phyloP scores from a whole-genome alignment of 495 filamentous ascomycete species.

The Massariosphaeria phaeospora region DNA sequence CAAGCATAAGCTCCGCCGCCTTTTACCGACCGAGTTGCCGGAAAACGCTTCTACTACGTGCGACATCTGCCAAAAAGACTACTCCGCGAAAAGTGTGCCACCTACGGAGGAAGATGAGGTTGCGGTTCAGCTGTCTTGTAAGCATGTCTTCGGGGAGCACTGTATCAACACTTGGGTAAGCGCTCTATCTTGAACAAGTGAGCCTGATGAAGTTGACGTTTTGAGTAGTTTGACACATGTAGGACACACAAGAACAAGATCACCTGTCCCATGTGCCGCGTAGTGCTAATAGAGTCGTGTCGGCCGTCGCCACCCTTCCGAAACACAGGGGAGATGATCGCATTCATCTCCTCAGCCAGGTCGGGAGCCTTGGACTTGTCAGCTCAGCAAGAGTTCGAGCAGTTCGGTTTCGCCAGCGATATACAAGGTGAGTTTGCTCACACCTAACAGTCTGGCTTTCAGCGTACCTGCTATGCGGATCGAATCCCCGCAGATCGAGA shows the following conservation, averaged over 20 bases:
- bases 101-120: slow-evolving; percentile 30
- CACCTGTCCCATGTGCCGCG: slow-evolving; percentile 32
- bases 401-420: no score
- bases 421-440: no score
- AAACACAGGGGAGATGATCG: background rate
- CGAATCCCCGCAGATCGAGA: no score
- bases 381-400: no score
- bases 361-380: no score
- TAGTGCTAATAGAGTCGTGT: slow-evolving; percentile 15
- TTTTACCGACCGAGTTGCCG: slow-evolving; percentile 25
- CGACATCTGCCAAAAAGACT: slow-evolving; percentile 34
- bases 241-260: slow-evolving; percentile 30
- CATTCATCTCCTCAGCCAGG: slow-evolving; percentile 7
- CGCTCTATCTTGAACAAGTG: no score
- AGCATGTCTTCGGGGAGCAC: slow-evolving; percentile 31
- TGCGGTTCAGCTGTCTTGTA: slow-evolving; percentile 30
- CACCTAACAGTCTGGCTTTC: no score
- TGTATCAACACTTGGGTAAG: slow-evolving; percentile 33
- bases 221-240: slow-evolving; percentile 31
- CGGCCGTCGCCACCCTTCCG: background rate
- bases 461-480: no score
- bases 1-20: slow-evolving; percentile 17
- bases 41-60: slow-evolving; percentile 12
- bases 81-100: slow-evolving; percentile 11
- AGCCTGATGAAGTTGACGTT: no score